A percentile compares a stretch with the other conserved stretches of the same genome.
These are phyloP conservation scores for Psilocybe mexicana DNA, from an alignment of 1,284 basidiomycete genomes.

Conservation along the genomic window DNA sequence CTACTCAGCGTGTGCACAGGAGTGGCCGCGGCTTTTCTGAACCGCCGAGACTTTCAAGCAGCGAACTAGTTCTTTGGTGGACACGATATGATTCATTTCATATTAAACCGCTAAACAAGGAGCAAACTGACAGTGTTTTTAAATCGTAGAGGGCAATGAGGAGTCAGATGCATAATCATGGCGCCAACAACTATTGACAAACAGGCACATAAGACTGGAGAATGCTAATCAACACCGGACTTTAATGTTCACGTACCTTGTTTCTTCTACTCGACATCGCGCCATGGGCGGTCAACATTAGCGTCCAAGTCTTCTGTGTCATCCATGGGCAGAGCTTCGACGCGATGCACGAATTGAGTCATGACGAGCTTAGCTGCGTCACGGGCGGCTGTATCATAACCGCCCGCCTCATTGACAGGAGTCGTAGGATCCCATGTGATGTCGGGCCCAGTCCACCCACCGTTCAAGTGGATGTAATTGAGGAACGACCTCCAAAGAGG, in stretches of 20 bases:
- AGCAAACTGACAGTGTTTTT: not conserved
- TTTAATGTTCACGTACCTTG: not conserved
- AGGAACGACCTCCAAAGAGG: constrained; percentile 58
- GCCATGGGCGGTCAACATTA: constrained; percentile 56
- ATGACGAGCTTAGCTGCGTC: constrained; percentile 44
- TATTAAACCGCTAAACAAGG: too few relatives aligned
- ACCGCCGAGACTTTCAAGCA: not conserved
- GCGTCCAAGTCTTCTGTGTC: constrained; percentile 44
- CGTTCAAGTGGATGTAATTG: constrained; percentile 50
- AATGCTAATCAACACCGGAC: not conserved
- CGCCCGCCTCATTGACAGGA: constrained; percentile 38
- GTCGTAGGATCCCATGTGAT: constrained; percentile 51
- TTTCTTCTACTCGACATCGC: constrained; percentile 36
- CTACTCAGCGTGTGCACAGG: not conserved
- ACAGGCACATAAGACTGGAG: not conserved
- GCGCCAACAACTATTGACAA: not conserved
- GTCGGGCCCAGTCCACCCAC: constrained; percentile 55
- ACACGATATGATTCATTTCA: too few relatives aligned
- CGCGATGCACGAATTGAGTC: constrained; percentile 49
- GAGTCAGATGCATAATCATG: not conserved
- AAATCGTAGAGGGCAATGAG: not conserved
- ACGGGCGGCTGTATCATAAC: constrained; percentile 37
- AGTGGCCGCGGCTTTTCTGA: not conserved
- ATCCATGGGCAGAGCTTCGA: constrained; percentile 44
- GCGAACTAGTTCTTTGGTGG: too few relatives aligned